Evolutionary conservation across 495 filamentous ascomycete genomes (phyloP).

Genomic region (Penicillium maclennaniae): DNA sequence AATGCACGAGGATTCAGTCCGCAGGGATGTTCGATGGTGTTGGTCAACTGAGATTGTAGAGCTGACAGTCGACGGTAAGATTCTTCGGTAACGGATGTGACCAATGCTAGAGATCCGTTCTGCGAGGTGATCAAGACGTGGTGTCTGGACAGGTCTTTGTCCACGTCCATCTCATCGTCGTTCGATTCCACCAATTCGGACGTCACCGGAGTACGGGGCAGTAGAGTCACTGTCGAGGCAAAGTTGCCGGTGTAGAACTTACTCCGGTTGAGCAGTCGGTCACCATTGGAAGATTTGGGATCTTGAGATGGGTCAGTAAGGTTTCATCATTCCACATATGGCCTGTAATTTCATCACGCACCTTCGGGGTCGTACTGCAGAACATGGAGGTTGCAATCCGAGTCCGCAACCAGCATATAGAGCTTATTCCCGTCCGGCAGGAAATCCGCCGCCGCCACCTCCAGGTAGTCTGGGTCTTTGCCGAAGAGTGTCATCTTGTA

Average conservation of each 20-base stretch:
- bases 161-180: conserved; percentile 41
- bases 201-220: conserved; percentile 60
- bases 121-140: conserved; percentile 67
- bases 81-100: conserved; percentile 74
- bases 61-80: conserved; percentile 78
- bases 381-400: conserved; percentile 80
- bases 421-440: conserved; percentile 81
- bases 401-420: conserved; percentile 77
- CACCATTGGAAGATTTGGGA: conserved; percentile 87
- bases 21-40: conserved; percentile 67
- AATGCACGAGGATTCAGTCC: conserved; percentile 81
- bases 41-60: conserved; percentile 75
- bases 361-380: conserved; percentile 92
- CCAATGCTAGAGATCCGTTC: conserved; percentile 69
- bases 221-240: conserved; percentile 66
- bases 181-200: conserved; percentile 34
- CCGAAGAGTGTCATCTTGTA: conserved; percentile 95
- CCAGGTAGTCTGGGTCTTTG: conserved; percentile 70
- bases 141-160: conserved; percentile 29
- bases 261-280: conserved; percentile 77
- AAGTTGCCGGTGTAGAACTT: conserved; percentile 84
- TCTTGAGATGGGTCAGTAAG: conserved; percentile 48
- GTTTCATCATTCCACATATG: not conserved
- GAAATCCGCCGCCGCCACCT: conserved; percentile 81
- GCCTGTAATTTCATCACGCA: conserved; percentile 26